These are phyloP conservation scores for Suillus decipiens DNA, from an alignment of 768 basidiomycete species.

Conservation along the genomic window DNA sequence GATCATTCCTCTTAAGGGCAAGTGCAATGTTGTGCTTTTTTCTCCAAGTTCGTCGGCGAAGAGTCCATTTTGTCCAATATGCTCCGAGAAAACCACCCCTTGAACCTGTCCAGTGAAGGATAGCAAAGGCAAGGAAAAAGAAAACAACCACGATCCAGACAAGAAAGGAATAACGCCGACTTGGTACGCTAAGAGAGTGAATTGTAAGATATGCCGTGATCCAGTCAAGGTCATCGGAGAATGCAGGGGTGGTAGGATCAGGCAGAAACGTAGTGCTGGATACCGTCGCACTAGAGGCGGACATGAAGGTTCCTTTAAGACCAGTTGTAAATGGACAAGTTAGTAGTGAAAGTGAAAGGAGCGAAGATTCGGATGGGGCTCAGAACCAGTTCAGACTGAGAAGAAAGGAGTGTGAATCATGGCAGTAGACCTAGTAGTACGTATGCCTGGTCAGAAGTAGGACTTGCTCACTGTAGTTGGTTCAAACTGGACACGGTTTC, in stretches of 20 bases:
- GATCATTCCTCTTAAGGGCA: conserved; percentile 34
- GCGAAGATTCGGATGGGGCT: neutral
- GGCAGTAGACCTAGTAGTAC: neutral
- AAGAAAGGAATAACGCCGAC: conserved; percentile 57
- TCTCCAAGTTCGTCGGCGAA: conserved; percentile 60
- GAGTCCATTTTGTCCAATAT: conserved; percentile 56
- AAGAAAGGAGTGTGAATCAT: neutral
- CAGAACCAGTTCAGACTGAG: neutral
- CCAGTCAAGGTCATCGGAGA: conserved; percentile 49
- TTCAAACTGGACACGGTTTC: neutral
- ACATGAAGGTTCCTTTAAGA: conserved; percentile 8
- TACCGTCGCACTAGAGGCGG: neutral
- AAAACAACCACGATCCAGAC: conserved; percentile 57
- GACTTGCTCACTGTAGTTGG: no score
- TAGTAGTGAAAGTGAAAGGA: neutral
- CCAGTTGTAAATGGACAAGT: neutral
- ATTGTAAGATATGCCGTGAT: conserved; percentile 57
- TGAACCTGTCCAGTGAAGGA: conserved; percentile 45
- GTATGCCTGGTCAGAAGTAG: neutral
- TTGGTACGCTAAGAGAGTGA: conserved; percentile 53
- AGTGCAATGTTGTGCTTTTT: conserved; percentile 44
- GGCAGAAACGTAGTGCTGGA: conserved; percentile 23
- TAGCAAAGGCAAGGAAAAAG: conserved; percentile 41
- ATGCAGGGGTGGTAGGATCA: conserved; percentile 47
- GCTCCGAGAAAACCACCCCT: conserved; percentile 49